Evolutionary conservation across 139 green algal species (phyloP).

Genomic region (Monoraphidium neglectum): DNA sequence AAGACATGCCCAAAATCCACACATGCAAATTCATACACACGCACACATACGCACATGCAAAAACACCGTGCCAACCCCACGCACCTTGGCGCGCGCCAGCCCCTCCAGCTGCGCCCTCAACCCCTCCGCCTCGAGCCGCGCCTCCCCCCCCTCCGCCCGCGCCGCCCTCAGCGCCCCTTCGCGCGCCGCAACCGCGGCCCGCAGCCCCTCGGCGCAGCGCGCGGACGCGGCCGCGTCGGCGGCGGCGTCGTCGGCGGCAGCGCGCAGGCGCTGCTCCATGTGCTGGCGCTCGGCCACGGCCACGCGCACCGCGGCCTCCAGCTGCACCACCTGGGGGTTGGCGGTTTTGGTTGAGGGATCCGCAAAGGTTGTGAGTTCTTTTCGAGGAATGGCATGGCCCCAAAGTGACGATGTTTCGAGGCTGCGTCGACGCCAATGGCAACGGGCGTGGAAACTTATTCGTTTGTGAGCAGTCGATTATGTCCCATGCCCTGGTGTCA

Average conservation of each 20-base stretch:
- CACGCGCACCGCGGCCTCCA: slow-evolving; percentile 21
- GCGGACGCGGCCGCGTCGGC: not conserved
- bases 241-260: slow-evolving; percentile 2
- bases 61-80: too few species aligned
- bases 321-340: not conserved
- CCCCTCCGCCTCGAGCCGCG: slow-evolving; percentile 4
- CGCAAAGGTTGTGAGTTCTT: too few species aligned
- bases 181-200: slow-evolving; percentile 15
- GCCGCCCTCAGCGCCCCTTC: slow-evolving; percentile 12
- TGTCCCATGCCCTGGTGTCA: too few species aligned
- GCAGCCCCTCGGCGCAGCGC: slow-evolving; percentile 6
- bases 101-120: not conserved
- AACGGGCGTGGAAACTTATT: too few species aligned
- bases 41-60: not conserved
- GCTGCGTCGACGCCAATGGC: too few species aligned
- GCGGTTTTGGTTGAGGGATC: not conserved
- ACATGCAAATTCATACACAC: too few species aligned
- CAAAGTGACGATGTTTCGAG: too few species aligned
- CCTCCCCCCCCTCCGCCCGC: not conserved
- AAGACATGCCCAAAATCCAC: too few species aligned
- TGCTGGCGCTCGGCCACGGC: slow-evolving; percentile 22
- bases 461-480: too few species aligned
- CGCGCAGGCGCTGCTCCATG: slow-evolving; percentile 22
- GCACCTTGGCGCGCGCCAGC: not conserved
- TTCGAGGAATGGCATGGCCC: too few species aligned